phyloP scores from a whole-genome alignment of 129 eudicot genomes.

The Saposhnikovia divaricata region DNA sequence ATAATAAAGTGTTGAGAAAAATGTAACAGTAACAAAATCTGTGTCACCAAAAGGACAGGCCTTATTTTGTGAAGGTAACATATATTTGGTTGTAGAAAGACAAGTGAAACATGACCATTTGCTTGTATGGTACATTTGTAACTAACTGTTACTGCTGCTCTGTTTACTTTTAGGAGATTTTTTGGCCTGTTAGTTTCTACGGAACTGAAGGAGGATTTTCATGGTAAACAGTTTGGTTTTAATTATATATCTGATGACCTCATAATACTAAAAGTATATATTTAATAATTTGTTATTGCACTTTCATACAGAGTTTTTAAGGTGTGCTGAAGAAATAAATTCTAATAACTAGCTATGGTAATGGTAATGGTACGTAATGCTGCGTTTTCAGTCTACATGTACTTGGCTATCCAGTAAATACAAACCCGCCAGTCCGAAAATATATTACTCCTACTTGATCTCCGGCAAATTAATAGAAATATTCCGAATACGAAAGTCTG shows the following conservation, averaged over 20 bases:
- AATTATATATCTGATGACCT: not conserved
- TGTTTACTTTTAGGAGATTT: not conserved
- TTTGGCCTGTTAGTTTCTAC: not conserved
- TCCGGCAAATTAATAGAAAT: no score
- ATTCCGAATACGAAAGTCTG: not conserved
- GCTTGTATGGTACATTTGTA: not conserved
- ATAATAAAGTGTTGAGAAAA: not conserved
- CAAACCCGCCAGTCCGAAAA: not conserved
- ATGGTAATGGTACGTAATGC: not conserved
- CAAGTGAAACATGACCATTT: not conserved
- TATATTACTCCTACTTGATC: not conserved
- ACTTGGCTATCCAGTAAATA: not conserved
- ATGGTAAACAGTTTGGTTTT: not conserved
- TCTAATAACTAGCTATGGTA: no score
- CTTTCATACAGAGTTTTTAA: not conserved
- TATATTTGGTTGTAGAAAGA: not conserved
- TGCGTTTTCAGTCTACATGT: not conserved
- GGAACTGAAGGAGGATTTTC: not conserved
- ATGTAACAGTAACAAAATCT: not conserved
- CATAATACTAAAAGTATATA: not conserved
- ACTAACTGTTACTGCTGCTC: not conserved
- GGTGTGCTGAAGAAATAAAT: no score
- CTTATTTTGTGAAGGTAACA: not conserved
- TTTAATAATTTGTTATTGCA: not conserved
- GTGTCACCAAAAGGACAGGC: not conserved